Conservation (phyloP, 129 eudicot genomes). For the Mikania micrantha region DNA sequence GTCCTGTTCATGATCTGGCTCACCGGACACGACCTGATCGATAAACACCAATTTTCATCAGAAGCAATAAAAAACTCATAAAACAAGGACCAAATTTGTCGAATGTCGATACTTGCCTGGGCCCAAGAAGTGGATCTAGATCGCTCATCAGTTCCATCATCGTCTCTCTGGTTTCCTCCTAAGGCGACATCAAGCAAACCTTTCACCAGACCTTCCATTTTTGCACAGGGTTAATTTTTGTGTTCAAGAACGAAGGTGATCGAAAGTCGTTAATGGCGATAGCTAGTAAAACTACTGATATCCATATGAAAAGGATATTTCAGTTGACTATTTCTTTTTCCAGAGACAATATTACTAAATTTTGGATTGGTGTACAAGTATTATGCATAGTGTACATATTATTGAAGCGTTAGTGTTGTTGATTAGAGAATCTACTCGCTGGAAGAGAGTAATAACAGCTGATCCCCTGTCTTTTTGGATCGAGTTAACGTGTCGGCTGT, state of each 20-base stretch:
- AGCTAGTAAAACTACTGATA: no score
- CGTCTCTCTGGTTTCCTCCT: conserved; percentile 22
- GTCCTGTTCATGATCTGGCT: conserved; percentile 40
- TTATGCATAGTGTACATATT: not conserved
- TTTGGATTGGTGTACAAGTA: not conserved
- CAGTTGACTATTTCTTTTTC: conserved; percentile 12
- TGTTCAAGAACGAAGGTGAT: not conserved
- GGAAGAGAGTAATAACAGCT: not conserved
- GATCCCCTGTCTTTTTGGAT: conserved; percentile 14
- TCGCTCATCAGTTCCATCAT: conserved; percentile 42
- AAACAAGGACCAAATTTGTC: not conserved
- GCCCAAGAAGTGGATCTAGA: conserved; percentile 91
- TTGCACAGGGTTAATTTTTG: not conserved
- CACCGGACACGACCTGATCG: conserved; percentile 88
- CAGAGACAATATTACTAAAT: not conserved
- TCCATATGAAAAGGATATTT: not conserved
- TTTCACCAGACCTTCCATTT: conserved; percentile 74
- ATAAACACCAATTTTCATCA: no score
- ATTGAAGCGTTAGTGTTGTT: not conserved
- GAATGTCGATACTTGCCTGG: conserved; percentile 30
- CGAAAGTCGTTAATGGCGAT: conserved; percentile 14
- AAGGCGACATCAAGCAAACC: conserved; percentile 65
- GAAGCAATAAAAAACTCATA: not conserved
- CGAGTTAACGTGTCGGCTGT: not conserved
- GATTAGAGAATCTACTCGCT: not conserved